phyloP scores from a whole-genome alignment of 2,329 filamentous ascomycete species.

The Sporothrix schenckii region DNA sequence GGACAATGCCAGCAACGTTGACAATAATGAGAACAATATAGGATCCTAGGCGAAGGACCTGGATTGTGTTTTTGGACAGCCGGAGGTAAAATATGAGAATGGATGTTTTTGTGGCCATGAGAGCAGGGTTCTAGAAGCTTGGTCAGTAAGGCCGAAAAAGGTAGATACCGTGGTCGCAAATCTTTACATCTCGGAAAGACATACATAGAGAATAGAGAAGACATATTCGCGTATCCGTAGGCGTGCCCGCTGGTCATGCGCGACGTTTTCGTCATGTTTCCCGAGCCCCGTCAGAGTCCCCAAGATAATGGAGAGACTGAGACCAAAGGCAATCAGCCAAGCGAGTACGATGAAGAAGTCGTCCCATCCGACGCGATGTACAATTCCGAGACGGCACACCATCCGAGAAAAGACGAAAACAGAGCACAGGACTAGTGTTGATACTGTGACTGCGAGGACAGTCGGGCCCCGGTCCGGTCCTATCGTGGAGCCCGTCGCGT shows the following conservation, averaged over 20 bases:
- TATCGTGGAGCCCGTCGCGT: background rate
- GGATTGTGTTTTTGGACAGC: constrained; percentile 75
- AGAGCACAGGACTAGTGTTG: constrained; percentile 69
- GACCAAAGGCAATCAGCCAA: constrained; percentile 71
- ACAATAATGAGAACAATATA: constrained; percentile 76
- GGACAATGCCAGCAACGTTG: constrained; percentile 73
- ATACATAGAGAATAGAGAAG: constrained; percentile 65
- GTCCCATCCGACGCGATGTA: constrained; percentile 71
- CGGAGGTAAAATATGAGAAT: constrained; percentile 88
- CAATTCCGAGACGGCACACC: constrained; percentile 71
- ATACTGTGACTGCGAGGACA: constrained; percentile 71
- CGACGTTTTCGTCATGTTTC: constrained; percentile 65
- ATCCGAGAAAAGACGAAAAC: constrained; percentile 76
- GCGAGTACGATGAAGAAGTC: constrained; percentile 81
- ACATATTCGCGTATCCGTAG: constrained; percentile 65
- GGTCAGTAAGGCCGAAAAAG: constrained; percentile 28
- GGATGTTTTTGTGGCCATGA: constrained; percentile 93
- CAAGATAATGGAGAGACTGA: constrained; percentile 68
- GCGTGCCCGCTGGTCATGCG: constrained; percentile 49
- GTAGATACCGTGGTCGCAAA: background rate
- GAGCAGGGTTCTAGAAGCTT: constrained; percentile 70
- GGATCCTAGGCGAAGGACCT: constrained; percentile 78
- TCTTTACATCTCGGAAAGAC: constrained; percentile 37
- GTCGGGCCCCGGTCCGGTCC: constrained; percentile 58
- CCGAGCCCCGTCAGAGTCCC: constrained; percentile 68